Evolutionary conservation across 148 eudicot genomes (phyloP).

Genomic region (Fagopyrum homotropicum): DNA sequence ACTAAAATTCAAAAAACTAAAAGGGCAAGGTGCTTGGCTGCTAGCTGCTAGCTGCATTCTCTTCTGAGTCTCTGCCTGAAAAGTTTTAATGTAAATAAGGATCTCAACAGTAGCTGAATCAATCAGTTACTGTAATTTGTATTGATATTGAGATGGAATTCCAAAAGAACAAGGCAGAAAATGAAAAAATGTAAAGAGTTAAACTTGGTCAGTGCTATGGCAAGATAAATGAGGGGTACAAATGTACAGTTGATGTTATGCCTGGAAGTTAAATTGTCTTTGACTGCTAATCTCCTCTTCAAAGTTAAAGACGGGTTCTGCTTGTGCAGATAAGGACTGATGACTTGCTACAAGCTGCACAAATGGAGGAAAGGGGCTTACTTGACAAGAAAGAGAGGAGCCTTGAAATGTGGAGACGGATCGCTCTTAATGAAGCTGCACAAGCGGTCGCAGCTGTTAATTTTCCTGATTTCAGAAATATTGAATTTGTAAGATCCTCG

Average conservation of each 20-base stretch:
- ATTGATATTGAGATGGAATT: neutral
- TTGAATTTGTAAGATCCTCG: constrained; percentile 62
- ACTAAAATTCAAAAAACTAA: neutral
- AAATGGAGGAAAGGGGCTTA: constrained; percentile 85
- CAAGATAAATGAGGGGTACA: neutral
- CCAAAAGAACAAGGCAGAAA: neutral
- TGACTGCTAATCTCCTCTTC: neutral
- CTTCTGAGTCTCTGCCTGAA: neutral
- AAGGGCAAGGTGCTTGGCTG: neutral
- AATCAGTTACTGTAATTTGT: neutral
- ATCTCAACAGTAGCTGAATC: neutral
- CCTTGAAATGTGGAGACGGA: constrained; percentile 74
- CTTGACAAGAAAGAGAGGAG: constrained; percentile 69
- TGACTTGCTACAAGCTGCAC: constrained; percentile 88
- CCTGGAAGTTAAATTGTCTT: neutral
- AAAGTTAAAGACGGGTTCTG: neutral
- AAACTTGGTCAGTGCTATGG: neutral
- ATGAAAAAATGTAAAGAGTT: neutral
- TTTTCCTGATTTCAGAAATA: constrained; percentile 72
- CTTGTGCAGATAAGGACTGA: constrained; percentile 69
- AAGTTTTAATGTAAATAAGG: neutral
- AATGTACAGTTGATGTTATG: neutral
- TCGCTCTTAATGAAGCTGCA: constrained; percentile 88
- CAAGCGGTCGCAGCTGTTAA: constrained; percentile 80
- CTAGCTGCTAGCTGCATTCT: neutral